Base-by-base conservation (phyloP, 208 protist genomes). In the Acanthamoeba royreba region DNA sequence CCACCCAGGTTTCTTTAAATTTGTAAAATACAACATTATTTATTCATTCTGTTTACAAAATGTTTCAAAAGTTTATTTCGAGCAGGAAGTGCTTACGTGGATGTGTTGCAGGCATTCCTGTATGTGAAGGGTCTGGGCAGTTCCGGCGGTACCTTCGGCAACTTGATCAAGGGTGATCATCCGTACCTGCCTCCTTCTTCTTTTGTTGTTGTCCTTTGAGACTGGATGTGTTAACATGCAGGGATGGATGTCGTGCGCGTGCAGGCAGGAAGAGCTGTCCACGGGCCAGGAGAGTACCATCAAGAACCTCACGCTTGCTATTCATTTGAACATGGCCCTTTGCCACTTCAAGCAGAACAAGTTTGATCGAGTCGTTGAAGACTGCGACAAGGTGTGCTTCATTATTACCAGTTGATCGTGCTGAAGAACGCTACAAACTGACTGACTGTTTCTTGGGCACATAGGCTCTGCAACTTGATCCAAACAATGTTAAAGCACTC, bases 331-430 rank as follows among this genome's bases (percentile, higher is more conserved):
- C 69, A 81, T 81, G 69, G 69, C 69, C 9, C 69, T 81, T 5
- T 81, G 69, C 38, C 69, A 81, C n/a, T 43, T 47, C 40, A 81
- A 81, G 69, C 69, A 81, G n/a, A 46, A 81, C 40, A 81, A 81
- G 69, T 7, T 81, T 22, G 69, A 81, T 22, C 69, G 69, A 81
- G 69, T 81, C 2, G 31, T 81, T 22, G 69, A 81, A 33, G 69
- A 81, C 69, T 81, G 69, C 69, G 47, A 81, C 69, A 81, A 81
- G 69, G n/a, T n/a, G n/a, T n/a, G n/a, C n/a, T n/a, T n/a, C n/a
- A n/a, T n/a, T n/a, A n/a, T n/a, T n/a, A n/a, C n/a, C n/a, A n/a
- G n/a, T n/a, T n/a, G n/a, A n/a, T n/a, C n/a, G n/a, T n/a, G n/a
- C n/a, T n/a, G n/a, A n/a, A n/a, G n/a, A n/a, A n/a, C n/a, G n/a